A percentile compares a stretch with the other conserved stretches of the same genome.
phyloP scores from a whole-genome alignment of 345 rosid species.

The Murraya paniculata region DNA sequence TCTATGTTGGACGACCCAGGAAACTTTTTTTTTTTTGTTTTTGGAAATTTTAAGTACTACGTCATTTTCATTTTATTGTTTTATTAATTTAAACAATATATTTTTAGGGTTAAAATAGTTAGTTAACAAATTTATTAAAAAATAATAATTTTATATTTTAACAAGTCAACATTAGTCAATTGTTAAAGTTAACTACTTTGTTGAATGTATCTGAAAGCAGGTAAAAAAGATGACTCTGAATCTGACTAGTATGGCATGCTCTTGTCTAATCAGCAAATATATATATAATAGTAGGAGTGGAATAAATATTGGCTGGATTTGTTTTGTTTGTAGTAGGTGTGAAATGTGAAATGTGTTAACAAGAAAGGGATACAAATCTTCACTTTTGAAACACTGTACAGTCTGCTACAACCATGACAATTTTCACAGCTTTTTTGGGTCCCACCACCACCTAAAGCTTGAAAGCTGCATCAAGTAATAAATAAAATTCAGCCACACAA shows the following conservation, averaged over 20 bases:
- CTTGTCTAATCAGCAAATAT: background rate
- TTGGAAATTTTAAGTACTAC: too few species aligned
- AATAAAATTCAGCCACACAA: background rate
- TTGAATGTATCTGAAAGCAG: background rate
- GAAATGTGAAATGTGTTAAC: background rate
- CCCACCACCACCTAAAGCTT: background rate
- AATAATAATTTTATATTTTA: too few species aligned
- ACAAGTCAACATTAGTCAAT: rapidly evolving
- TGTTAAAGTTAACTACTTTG: rapidly evolving
- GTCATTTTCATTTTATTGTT: too few species aligned
- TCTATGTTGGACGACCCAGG: too few species aligned
- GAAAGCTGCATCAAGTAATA: background rate
- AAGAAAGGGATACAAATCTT: background rate
- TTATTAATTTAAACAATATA: too few species aligned
- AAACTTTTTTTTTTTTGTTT: too few species aligned
- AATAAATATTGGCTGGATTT: background rate
- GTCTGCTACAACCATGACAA: background rate
- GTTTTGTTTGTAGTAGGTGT: background rate
- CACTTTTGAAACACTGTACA: background rate
- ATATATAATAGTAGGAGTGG: too few species aligned
- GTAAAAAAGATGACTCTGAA: background rate
- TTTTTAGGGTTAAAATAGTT: too few species aligned
- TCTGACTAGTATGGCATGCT: background rate
- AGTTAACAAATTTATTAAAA: too few species aligned
- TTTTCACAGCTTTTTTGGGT: background rate